Percentiles rank a stretch among this genome's conserved stretches.
These are phyloP conservation scores for Akanthomyces uredinophilus DNA, from an alignment of 2,329 filamentous ascomycete genomes.

Conservation along the genomic window DNA sequence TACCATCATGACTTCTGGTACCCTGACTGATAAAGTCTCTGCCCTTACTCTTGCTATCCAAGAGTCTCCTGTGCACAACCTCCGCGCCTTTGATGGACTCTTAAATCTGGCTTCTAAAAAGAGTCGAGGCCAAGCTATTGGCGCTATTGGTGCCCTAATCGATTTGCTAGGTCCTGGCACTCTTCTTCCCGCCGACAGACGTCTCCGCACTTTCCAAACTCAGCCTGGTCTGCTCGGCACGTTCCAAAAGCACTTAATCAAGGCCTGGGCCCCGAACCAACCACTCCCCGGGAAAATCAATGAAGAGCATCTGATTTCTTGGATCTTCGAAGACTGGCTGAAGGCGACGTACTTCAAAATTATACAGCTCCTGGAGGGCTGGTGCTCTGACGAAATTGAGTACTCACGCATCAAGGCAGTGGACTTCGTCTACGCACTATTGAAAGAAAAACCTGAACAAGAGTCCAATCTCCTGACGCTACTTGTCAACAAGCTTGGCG, in stretches of 20 bases:
- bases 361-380: slow-evolving; percentile 82
- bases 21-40: slow-evolving; percentile 92
- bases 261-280: slow-evolving; percentile 63
- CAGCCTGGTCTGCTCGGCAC: slow-evolving; percentile 72
- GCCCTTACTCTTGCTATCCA: slow-evolving; percentile 91
- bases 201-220: slow-evolving; percentile 70
- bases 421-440: slow-evolving; percentile 83
- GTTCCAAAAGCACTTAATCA: slow-evolving; percentile 55
- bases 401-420: slow-evolving; percentile 84
- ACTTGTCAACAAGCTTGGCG: slow-evolving; percentile 93
- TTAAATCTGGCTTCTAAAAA: slow-evolving; percentile 83
- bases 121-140: slow-evolving; percentile 86
- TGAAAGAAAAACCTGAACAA: slow-evolving; percentile 96
- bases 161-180: slow-evolving; percentile 89
- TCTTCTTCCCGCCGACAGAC: slow-evolving; percentile 75
- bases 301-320: slow-evolving; percentile 73
- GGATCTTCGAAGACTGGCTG: slow-evolving; percentile 93
- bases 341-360: slow-evolving; percentile 93
- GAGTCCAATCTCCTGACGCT: slow-evolving; percentile 89
- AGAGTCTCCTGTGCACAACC: slow-evolving; percentile 91
- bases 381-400: slow-evolving; percentile 93
- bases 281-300: slow-evolving; percentile 68
- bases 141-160: slow-evolving; percentile 87
- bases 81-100: slow-evolving; percentile 80
- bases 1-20: slow-evolving; percentile 94